Percentiles rank a stretch among this genome's conserved stretches.
These are phyloP conservation scores for Kluyveromyces lactis DNA, from an alignment of 805 yeast species.

Conservation along the genomic window DNA sequence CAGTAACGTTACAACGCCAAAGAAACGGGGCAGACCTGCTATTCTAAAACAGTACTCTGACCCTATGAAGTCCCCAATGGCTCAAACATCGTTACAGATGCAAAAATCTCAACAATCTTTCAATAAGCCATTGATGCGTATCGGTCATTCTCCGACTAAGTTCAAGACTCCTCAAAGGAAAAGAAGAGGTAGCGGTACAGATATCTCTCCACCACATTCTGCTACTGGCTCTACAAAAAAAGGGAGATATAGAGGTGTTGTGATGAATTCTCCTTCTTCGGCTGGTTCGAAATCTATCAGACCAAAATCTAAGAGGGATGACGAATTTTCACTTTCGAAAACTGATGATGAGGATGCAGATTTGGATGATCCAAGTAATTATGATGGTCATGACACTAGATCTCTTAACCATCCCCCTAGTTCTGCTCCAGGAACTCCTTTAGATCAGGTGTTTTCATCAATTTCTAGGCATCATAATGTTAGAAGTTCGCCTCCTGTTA, in stretches of 20 bases:
- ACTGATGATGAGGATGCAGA: slow-evolving; percentile 8
- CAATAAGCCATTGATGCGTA: slow-evolving; percentile 29
- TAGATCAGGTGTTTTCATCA: slow-evolving; percentile 17
- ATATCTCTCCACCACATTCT: slow-evolving; percentile 4
- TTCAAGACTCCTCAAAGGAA: slow-evolving; percentile 21
- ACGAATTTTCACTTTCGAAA: slow-evolving; percentile 16
- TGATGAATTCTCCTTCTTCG: slow-evolving; percentile 2
- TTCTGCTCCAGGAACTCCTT: slow-evolving; percentile 15
- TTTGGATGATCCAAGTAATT: not conserved
- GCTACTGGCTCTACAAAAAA: slow-evolving; percentile 11
- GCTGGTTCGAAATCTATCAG: not conserved
- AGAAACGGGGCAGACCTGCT: slow-evolving; percentile 30
- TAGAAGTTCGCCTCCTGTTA: slow-evolving; percentile 12
- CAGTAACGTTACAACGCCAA: slow-evolving; percentile 2
- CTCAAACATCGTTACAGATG: slow-evolving; percentile 27
- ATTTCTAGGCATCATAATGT: slow-evolving; percentile 10
- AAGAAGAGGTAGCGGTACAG: slow-evolving; percentile 7
- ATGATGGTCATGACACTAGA: not conserved
- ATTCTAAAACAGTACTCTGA: slow-evolving; percentile 27
- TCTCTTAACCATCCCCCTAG: not conserved
- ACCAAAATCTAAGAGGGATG: not conserved
- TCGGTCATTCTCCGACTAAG: slow-evolving; percentile 14
- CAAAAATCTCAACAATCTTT: slow-evolving; percentile 23
- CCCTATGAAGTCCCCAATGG: slow-evolving; percentile 31
- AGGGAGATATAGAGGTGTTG: slow-evolving; percentile 24